Evolutionary conservation across 2,329 filamentous ascomycete genomes (phyloP).

Genomic region (Fusarium sarcochroum): DNA sequence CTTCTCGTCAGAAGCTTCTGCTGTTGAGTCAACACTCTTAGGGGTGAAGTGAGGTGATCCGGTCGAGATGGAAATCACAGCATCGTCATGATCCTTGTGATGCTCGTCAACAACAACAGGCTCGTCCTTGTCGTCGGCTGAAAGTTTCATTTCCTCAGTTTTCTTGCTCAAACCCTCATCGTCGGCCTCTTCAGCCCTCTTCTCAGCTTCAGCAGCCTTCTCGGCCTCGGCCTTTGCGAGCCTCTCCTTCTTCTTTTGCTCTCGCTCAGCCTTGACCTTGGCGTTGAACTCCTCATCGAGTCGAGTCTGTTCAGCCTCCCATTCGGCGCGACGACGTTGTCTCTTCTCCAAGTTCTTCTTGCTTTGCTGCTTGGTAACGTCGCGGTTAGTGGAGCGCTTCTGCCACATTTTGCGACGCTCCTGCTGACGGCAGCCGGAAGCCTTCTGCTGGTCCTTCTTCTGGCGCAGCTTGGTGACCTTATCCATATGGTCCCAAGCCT

Average conservation of each 20-base stretch:
- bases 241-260: conserved; percentile 37
- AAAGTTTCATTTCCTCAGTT: conserved; percentile 25
- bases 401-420: conserved; percentile 66
- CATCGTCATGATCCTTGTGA: conserved; percentile 42
- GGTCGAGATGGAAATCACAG: conserved; percentile 50
- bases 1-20: conserved; percentile 49
- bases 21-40: conserved; percentile 49
- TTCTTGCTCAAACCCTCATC: conserved; percentile 45
- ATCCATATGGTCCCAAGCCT: conserved; percentile 66
- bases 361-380: conserved; percentile 58
- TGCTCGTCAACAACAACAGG: conserved; percentile 31
- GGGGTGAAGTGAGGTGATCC: conserved; percentile 53
- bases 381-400: conserved; percentile 60
- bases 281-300: conserved; percentile 52
- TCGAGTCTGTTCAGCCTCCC: conserved; percentile 46
- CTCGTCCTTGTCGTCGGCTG: conserved; percentile 18
- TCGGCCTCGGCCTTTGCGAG: conserved; percentile 32
- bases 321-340: conserved; percentile 47
- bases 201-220: conserved; percentile 39
- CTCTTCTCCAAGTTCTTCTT: conserved; percentile 58
- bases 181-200: conserved; percentile 32
- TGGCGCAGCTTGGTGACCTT: conserved; percentile 65
- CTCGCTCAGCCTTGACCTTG: conserved; percentile 34
- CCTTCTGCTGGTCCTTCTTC: conserved; percentile 64
- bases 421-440: conserved; percentile 60